Percentiles rank a stretch among this genome's conserved stretches.
phyloP scores from a whole-genome alignment of 169 alveolate species.

The Cryptosporidium viatorum region DNA sequence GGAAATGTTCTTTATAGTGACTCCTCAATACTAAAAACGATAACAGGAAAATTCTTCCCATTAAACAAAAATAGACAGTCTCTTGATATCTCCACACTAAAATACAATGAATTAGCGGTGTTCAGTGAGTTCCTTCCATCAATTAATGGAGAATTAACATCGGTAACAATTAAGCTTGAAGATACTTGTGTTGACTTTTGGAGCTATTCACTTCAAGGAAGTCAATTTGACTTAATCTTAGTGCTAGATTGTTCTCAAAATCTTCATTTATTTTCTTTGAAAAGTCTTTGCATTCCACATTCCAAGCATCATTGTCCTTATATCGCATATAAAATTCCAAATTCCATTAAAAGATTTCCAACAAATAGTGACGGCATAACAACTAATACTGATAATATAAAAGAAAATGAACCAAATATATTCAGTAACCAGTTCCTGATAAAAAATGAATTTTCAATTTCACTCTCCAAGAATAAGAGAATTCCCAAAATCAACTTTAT shows the following conservation, averaged over 20 bases:
- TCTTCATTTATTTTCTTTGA: constrained; percentile 27
- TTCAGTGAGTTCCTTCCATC: constrained; percentile 28
- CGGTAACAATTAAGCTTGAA: neutral
- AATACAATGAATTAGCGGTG: neutral
- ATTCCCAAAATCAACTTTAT: neutral
- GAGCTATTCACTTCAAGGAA: constrained; percentile 10
- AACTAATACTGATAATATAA: neutral
- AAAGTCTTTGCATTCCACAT: constrained; percentile 16
- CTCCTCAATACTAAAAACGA: neutral
- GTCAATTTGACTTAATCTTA: constrained; percentile 21
- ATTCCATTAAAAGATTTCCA: neutral
- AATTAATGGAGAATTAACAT: neutral
- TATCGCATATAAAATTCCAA: neutral
- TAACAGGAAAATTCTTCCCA: constrained; percentile 71
- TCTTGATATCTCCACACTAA: constrained; percentile 35
- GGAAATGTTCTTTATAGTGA: constrained; percentile 11
- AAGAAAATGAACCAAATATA: neutral
- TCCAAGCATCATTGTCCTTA: constrained; percentile 20
- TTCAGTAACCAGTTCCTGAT: neutral
- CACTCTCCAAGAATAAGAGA: neutral
- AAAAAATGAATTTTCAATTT: constrained; percentile 14
- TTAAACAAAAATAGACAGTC: neutral
- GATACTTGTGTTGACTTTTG: constrained; percentile 29
- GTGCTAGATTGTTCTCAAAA: constrained; percentile 15
- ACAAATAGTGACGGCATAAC: neutral